A percentile compares a stretch with the other conserved stretches of the same genome.
These are phyloP conservation scores for Penicillium concentricum DNA, from an alignment of 2,329 filamentous ascomycete genomes.

Conservation along the genomic window DNA sequence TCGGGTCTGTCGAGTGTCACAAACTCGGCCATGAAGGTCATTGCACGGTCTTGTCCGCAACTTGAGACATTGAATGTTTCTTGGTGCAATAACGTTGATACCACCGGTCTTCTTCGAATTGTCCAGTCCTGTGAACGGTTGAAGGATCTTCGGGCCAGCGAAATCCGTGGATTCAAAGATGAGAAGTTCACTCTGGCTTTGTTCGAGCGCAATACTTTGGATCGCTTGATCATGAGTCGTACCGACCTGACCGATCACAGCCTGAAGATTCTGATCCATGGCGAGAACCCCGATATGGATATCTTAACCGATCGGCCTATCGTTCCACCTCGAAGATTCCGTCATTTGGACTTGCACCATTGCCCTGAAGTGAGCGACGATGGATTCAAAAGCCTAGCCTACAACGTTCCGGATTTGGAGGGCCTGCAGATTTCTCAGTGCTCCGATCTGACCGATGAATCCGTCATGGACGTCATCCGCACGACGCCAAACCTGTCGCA, in stretches of 20 bases:
- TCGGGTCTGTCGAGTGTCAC: slow-evolving; percentile 73
- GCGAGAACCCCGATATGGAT: slow-evolving; percentile 73
- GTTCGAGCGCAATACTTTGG: slow-evolving; percentile 76
- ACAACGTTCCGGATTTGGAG: slow-evolving; percentile 75
- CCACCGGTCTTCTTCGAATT: slow-evolving; percentile 69
- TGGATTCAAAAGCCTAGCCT: slow-evolving; percentile 69
- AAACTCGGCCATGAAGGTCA: slow-evolving; percentile 81
- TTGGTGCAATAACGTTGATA: slow-evolving; percentile 86
- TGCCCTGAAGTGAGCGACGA: slow-evolving; percentile 71
- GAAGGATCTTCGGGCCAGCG: slow-evolving; percentile 76
- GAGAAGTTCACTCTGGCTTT: slow-evolving; percentile 69
- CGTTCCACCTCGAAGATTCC: slow-evolving; percentile 73
- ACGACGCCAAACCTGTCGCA: slow-evolving; percentile 77
- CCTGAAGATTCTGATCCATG: slow-evolving; percentile 72
- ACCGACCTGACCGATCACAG: slow-evolving; percentile 73
- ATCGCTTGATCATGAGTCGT: slow-evolving; percentile 78
- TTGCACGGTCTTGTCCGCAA: slow-evolving; percentile 75
- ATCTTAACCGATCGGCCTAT: slow-evolving; percentile 73
- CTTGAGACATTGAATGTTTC: slow-evolving; percentile 87
- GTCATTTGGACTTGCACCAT: slow-evolving; percentile 80
- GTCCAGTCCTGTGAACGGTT: slow-evolving; percentile 71
- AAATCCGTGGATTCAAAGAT: slow-evolving; percentile 77
- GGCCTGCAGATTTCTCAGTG: slow-evolving; percentile 82
- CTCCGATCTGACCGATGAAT: slow-evolving; percentile 68
- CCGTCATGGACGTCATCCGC: slow-evolving; percentile 69